These are phyloP conservation scores for Rugonectria rugulosa DNA, from an alignment of 2,329 filamentous ascomycete genomes.

Conservation along the genomic window DNA sequence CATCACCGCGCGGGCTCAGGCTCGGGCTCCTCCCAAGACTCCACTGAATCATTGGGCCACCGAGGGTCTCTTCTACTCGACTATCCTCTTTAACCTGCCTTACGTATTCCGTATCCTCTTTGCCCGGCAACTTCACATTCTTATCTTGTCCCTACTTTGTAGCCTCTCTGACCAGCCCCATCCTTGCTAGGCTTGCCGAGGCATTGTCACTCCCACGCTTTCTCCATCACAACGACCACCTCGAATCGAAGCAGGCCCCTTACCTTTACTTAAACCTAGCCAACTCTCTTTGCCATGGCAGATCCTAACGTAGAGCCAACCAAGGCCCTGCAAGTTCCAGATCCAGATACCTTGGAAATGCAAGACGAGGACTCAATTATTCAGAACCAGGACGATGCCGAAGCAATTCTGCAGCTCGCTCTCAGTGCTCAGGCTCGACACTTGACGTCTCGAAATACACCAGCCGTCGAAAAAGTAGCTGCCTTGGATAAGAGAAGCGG, in stretches of 20 bases:
- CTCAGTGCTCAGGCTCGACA: conserved; percentile 65
- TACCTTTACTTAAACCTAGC: too few relatives aligned
- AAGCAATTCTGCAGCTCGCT: conserved; percentile 66
- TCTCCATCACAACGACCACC: too few relatives aligned
- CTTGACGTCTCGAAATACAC: conserved; percentile 61
- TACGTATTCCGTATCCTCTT: too few relatives aligned
- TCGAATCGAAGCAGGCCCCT: too few relatives aligned
- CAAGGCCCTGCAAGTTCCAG: conserved; percentile 2
- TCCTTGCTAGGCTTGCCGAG: conserved; percentile 6
- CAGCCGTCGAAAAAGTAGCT: conserved; percentile 64
- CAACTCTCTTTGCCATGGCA: conserved; percentile 5
- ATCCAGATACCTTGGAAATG: conserved; percentile 19
- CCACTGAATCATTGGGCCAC: too few relatives aligned
- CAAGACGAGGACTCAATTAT: conserved; percentile 34
- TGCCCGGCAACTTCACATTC: too few relatives aligned
- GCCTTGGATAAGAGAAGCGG: conserved; percentile 56
- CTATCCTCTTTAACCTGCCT: conserved; percentile 8
- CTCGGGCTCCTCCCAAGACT: too few relatives aligned
- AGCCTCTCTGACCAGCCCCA: too few relatives aligned
- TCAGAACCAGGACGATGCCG: conserved; percentile 61
- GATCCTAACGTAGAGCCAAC: conserved; percentile 1
- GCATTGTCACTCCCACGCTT: too few relatives aligned
- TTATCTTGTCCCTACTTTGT: not conserved
- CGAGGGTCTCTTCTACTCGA: too few relatives aligned
- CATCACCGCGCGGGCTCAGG: too few relatives aligned